Evolutionary conservation across 2,329 filamentous ascomycete genomes (phyloP), one percentile per base, ranked within the genome.

Genomic region (Ceratocystis cacaofunesta): DNA sequence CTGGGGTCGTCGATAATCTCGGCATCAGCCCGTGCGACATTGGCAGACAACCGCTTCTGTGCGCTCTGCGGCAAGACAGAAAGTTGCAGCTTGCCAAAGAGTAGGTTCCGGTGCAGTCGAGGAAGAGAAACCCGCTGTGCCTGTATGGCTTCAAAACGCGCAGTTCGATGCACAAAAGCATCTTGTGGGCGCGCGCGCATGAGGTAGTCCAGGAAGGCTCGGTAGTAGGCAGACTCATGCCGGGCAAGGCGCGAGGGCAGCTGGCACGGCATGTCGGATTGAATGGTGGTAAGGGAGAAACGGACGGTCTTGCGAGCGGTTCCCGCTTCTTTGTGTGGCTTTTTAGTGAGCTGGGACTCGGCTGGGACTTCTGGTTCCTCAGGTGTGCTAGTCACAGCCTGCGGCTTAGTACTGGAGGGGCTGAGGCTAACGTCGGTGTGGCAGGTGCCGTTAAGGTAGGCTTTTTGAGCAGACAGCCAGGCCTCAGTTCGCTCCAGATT

Each of bases 121-220:
- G 82, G 81, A 66, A 91, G 82, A 57, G 87, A 90, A 65, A 92
- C 81, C 48, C 94, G 87, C 71, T 88, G 85, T 32, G 90, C 84
- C 73, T 96, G 92, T 61, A 96, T 80, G 28, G 90, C 90, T 73
- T 97, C 92, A 67, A 92, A 95, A 61, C 94, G 87, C 28, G 89
- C 83, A 66, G 90, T 85, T 52, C 90, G 87, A 74, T 95, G 89
- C 65, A 95, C 82, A 72, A 96, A 96, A 8, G 87, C 85, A 74
- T 97, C 94, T 19, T 80, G 78, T 64, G 80, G 79, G 66, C 83
- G 84, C 15, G 84, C 84, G 41, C 83, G 83, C 67, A 88, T 81
- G 58, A 86, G 78, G 69, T 89, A 82, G 72, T 87, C 85, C 70
- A 90, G 85, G 74, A 96, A 96, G 8, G 90, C 90, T 68, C 89